These are phyloP conservation scores for Seiridium unicorne DNA, from an alignment of 2,329 filamentous ascomycete species.

Conservation along the genomic window DNA sequence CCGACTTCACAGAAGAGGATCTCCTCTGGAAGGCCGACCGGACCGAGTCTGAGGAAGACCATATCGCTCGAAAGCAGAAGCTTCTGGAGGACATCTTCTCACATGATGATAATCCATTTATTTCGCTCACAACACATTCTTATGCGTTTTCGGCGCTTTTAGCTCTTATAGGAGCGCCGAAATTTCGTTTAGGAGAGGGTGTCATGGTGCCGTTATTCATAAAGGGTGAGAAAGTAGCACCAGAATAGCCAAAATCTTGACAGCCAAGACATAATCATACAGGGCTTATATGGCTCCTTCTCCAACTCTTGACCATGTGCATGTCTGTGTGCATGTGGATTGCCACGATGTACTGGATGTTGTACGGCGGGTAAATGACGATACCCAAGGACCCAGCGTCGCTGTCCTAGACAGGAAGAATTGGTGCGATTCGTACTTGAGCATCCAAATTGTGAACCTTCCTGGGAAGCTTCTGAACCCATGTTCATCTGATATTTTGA, in stretches of 20 bases:
- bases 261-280: too few species aligned
- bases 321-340: too few species aligned
- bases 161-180: slow-evolving; percentile 2
- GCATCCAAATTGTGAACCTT: too few species aligned
- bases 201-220: slow-evolving; percentile 16
- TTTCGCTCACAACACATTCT: slow-evolving; percentile 17
- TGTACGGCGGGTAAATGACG: too few species aligned
- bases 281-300: too few species aligned
- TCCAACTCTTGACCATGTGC: too few species aligned
- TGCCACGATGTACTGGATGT: too few species aligned
- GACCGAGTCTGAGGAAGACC: slow-evolving; percentile 10
- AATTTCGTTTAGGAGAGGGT: slow-evolving; percentile 13
- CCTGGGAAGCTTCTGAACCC: too few species aligned
- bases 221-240: slow-evolving; percentile 10
- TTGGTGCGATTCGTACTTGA: too few species aligned
- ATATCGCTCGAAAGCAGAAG: slow-evolving; percentile 10
- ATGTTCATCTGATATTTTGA: too few species aligned
- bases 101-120: slow-evolving; percentile 11
- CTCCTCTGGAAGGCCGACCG: slow-evolving; percentile 8
- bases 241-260: neutral
- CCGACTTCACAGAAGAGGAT: slow-evolving; percentile 12
- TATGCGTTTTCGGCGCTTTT: slow-evolving; percentile 15
- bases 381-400: too few species aligned
- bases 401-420: too few species aligned
- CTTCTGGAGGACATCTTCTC: slow-evolving; percentile 17